Percentiles rank a stretch among this genome's conserved stretches.
These are phyloP conservation scores for Cordyceps fumosorosea DNA, from an alignment of 2,329 filamentous ascomycete species.

Conservation along the genomic window DNA sequence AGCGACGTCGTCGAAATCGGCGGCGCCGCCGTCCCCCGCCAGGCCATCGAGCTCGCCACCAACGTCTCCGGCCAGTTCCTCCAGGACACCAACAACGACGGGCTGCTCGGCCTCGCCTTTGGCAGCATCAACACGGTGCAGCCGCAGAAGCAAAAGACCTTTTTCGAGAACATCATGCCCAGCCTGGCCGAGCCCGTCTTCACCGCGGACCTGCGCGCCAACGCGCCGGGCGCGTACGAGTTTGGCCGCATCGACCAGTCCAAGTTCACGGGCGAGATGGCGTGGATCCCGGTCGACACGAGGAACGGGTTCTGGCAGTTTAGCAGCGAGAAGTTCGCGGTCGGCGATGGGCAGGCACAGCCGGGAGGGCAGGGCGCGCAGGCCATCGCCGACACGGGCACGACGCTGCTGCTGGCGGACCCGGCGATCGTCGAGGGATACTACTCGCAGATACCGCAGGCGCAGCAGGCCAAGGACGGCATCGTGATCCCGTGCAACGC, in stretches of 20 bases:
- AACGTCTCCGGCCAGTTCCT: constrained; percentile 52
- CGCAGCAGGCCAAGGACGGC: constrained; percentile 31
- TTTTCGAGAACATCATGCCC: constrained; percentile 64
- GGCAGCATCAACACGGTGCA: constrained; percentile 57
- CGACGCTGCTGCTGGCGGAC: constrained; percentile 56
- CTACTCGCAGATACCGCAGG: constrained; percentile 41
- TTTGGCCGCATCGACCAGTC: constrained; percentile 60
- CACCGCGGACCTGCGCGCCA: constrained; percentile 58
- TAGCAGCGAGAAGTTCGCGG: constrained; percentile 46
- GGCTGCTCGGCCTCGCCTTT: constrained; percentile 65
- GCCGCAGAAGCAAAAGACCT: constrained; percentile 60
- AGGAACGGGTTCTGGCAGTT: constrained; percentile 58
- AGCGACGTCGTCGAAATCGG: constrained; percentile 63
- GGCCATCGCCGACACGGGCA: constrained; percentile 53
- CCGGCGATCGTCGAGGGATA: constrained; percentile 42
- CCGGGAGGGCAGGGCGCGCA: constrained; percentile 28
- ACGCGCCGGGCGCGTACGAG: constrained; percentile 57
- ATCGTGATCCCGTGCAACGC: constrained; percentile 40
- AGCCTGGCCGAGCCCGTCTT: constrained; percentile 59
- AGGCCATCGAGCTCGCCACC: constrained; percentile 63
- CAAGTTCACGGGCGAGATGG: constrained; percentile 56
- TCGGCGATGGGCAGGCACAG: constrained; percentile 39
- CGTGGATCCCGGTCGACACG: constrained; percentile 54
- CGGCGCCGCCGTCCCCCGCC: constrained; percentile 51
- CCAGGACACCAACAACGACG: constrained; percentile 54